Conservation (phyloP, 805 yeast genomes). For the Sugiyamaella boreocaroliniensis region DNA sequence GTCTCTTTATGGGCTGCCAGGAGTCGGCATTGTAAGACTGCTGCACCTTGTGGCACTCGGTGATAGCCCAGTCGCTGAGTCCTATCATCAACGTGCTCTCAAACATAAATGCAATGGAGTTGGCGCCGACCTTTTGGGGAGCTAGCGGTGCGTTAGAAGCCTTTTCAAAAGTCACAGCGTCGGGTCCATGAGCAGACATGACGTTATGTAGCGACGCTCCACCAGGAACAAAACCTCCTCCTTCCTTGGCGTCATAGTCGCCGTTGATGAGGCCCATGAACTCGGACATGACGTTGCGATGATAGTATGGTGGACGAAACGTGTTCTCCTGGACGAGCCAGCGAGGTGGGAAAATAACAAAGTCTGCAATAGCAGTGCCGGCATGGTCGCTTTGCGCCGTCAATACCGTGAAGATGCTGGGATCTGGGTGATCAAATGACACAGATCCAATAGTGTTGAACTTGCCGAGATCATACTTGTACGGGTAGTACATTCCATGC, state of each 20-base stretch:
- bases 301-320: conserved; percentile 28
- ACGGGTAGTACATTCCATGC: conserved; percentile 27
- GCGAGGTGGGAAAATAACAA: conserved; percentile 27
- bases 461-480: conserved; percentile 26
- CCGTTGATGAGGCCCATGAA: conserved; percentile 24
- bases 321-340: conserved; percentile 28
- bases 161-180: conserved; percentile 21
- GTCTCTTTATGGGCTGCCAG: conserved; percentile 16
- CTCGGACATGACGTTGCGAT: conserved; percentile 26
- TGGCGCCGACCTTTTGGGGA: conserved; percentile 22
- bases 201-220: conserved; percentile 29
- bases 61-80: conserved; percentile 21
- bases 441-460: conserved; percentile 26
- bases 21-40: conserved; percentile 16
- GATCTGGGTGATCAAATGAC: conserved; percentile 28
- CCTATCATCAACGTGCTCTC: conserved; percentile 23
- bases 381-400: conserved; percentile 19
- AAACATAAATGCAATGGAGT: conserved; percentile 29
- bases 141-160: conserved; percentile 20
- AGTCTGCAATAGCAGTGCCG: conserved; percentile 27
- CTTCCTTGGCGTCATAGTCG: conserved; percentile 21
- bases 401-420: conserved; percentile 25
- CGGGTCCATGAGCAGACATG: conserved; percentile 28
- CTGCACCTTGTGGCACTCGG: conserved; percentile 19
- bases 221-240: conserved; percentile 27